Evolutionary conservation across 305 asterid genomes (phyloP), one percentile per base, ranked within the genome.

Genomic region (Fraxinus velutina): DNA sequence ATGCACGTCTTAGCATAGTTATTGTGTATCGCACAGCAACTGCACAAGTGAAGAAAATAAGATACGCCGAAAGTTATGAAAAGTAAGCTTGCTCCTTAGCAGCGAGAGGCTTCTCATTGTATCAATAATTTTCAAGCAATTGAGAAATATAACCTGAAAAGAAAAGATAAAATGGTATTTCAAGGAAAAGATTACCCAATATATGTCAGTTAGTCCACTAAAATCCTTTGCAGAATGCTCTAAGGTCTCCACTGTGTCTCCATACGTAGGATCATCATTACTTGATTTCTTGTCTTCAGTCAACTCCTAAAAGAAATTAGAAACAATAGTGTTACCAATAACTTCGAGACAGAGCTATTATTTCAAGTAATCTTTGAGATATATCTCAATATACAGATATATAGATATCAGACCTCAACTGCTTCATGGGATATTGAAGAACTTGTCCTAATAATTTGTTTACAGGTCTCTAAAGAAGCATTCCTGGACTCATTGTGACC

Each of bases 101-200:
- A 29, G 74, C 39, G n/a, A 29, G 36, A 29, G 21, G 27, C 27
- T 30, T 66, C 34, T 27, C 72, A 62, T 68, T 27, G 37, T 68
- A 10, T 24, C 74, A 29, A 68, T 8, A 7, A 24, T 75, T 13
- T 39, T 6, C 17, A 22, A 44, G 74, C n/a, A 52, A 52, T 52
- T 15, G 60, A 70, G 27, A 74, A 33, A 78, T 80, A 77, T 50
- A 37, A 15, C 68, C 42, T 27, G 73, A 68, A 72, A 30, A 39
- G 30, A 24, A 70, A 78, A 79, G 37, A 36, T 66, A 60, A 76
- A 82, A 71, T 73, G 12, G 80, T 27, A 44, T 70, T 30, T 75
- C n/a, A 71, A 66, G 83, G 76, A 90, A 80, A 84, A 73, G 77
- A 86, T 81, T 91, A 96, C 99, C 99, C 99, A 94, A 84, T 90